A percentile compares a stretch with the other conserved stretches of the same genome.
Evolutionary conservation across 306 rosid species (phyloP).

Genomic region (Casuarina equisetifolia): DNA sequence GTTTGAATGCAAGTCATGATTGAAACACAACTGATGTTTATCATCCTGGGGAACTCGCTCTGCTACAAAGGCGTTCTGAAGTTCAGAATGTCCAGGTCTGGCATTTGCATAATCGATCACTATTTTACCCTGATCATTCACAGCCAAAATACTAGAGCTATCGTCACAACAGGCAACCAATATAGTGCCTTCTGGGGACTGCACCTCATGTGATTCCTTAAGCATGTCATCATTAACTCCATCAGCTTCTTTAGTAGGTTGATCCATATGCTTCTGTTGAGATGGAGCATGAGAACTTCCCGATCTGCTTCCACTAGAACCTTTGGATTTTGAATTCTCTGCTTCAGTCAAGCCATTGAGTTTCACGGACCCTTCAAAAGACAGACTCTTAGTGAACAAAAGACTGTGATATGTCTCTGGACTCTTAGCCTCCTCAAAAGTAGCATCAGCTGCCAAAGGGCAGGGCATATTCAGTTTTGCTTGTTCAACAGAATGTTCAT

Average conservation of each 20-base stretch:
- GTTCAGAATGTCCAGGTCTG: constrained; percentile 31
- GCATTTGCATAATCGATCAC: constrained; percentile 24
- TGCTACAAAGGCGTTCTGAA: constrained; percentile 33
- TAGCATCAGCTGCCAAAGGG: neutral
- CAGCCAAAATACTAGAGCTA: constrained; percentile 15
- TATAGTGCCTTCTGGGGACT: constrained; percentile 21
- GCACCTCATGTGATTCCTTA: neutral
- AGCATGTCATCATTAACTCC: neutral
- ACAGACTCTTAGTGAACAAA: constrained; percentile 1
- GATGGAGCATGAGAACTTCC: constrained; percentile 3
- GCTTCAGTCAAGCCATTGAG: neutral
- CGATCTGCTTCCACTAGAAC: neutral
- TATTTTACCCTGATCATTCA: constrained; percentile 17
- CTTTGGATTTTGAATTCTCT: neutral
- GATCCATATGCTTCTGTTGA: neutral
- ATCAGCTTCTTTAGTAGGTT: constrained; percentile 6
- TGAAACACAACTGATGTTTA: constrained; percentile 23
- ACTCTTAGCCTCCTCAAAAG: constrained; percentile 2
- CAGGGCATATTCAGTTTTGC: constrained; percentile 1
- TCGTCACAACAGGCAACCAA: constrained; percentile 14
- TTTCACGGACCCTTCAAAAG: constrained; percentile 11
- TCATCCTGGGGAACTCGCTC: constrained; percentile 25
- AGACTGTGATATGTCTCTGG: neutral
- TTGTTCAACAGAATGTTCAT: neutral
- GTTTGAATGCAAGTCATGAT: constrained; percentile 31